phyloP scores from a whole-genome alignment of 352 stramenopile species.

The Phytophthora brassicae region DNA sequence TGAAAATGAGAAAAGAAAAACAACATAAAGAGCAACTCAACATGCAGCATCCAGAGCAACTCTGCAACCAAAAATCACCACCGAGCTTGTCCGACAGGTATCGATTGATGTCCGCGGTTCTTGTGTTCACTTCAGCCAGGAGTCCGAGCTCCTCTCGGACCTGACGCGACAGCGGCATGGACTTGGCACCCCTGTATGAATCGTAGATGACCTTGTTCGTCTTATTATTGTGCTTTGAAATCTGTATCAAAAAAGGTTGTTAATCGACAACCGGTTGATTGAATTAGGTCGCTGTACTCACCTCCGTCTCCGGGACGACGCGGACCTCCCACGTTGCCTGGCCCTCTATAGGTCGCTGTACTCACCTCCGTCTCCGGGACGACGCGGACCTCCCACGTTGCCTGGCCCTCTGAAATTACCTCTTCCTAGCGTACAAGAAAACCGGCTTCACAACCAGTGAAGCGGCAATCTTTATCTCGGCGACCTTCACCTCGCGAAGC shows the following conservation, averaged over 20 bases:
- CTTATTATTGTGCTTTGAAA: background rate
- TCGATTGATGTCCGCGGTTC: background rate
- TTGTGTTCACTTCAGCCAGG: constrained; percentile 6
- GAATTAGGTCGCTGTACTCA: background rate
- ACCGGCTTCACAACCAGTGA: too few species aligned
- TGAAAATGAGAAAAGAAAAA: background rate
- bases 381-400: background rate
- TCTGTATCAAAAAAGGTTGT: background rate
- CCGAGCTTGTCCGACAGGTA: background rate
- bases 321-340: background rate
- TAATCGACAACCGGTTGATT: background rate
- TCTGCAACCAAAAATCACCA: background rate
- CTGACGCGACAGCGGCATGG: constrained; percentile 1
- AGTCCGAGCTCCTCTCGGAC: constrained; percentile 1
- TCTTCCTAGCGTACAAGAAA: background rate
- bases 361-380: background rate
- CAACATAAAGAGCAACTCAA: background rate
- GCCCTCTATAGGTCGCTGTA: background rate
- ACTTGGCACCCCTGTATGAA: constrained; percentile 2
- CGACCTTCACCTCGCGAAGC: too few species aligned
- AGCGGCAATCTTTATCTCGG: too few species aligned
- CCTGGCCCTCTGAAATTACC: background rate
- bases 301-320: background rate
- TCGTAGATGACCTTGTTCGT: constrained; percentile 7
- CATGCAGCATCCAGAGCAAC: background rate